Evolutionary conservation across 352 stramenopile genomes (phyloP), one percentile per base, ranked within the genome.

Genomic region (Pythium chondricola): DNA sequence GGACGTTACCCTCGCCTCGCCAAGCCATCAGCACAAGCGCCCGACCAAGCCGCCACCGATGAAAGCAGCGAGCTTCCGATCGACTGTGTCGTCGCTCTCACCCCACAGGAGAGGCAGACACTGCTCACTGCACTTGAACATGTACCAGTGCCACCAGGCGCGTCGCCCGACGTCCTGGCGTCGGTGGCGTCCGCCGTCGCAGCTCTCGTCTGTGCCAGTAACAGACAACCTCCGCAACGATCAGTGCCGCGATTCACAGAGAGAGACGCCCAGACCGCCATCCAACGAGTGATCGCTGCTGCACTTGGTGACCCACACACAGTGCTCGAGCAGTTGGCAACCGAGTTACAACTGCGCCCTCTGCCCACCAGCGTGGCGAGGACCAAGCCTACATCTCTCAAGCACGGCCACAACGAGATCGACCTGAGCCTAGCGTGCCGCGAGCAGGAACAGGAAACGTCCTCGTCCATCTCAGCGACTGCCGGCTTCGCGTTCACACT

Each of bases 31-130:
- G 14, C 14, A 4, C 16, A 63, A 58, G 22, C 39, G 47, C 55
- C 32, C 40, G 53, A 29, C 53, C 33, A 26, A 38, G 48, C 5
- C 20, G 48, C 62, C 17, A 43, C 50, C 0, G 44, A 63, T 20
- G 65, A 67, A 38, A 50, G 45, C 3, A 62, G 36, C 8, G 60
- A 55, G 24, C n/a, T n/a, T n/a, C 31, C 32, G 3, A 56, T 76
- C 14, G 77, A 86, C 50, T 81, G 70, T 48, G 58, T 75, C 2
- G 61, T 83, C n/a, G 70, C 69, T 6, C 71, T 87, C 2, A 89
- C 73, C 11, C 33, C 46, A 0, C 45, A 57, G 8, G 78, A 89
- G 55, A 73, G 80, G 16, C 39, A 74, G 42, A 55, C 75, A 10
- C 38, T 89, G 8, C 55, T 83, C 33, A 47, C 31, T 3, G 72